Conservation (phyloP, 148 eudicot species). For the Hydrangea macrophylla region DNA sequence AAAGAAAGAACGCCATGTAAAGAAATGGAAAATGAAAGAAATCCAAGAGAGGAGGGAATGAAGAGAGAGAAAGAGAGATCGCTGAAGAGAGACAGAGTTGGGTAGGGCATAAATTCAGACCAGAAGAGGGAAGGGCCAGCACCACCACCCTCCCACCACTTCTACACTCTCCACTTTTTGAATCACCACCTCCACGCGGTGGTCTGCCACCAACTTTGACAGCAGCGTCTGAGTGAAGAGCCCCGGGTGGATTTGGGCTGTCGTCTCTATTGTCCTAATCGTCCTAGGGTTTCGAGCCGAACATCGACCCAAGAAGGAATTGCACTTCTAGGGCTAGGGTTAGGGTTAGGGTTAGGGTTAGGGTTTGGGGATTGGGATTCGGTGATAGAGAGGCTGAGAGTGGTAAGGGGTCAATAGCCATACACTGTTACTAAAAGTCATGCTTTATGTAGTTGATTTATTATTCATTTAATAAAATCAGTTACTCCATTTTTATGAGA, state of each 20-base stretch:
- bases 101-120: too few relatives aligned
- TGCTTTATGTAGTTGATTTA: too few relatives aligned
- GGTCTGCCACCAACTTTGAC: constrained; percentile 54
- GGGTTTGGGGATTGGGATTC: constrained; percentile 33
- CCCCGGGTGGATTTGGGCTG: constrained; percentile 85
- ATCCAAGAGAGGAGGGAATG: too few relatives aligned
- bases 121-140: too few relatives aligned
- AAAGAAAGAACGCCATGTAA: too few relatives aligned
- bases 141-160: constrained; percentile 47
- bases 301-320: constrained; percentile 75
- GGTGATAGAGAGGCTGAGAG: constrained; percentile 52
- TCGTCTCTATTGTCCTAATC: constrained; percentile 60
- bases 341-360: neutral
- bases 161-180: constrained; percentile 57
- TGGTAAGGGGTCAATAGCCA: constrained; percentile 69
- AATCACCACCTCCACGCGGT: constrained; percentile 65
- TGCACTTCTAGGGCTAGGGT: neutral
- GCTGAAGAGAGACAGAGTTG: too few relatives aligned
- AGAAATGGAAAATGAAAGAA: too few relatives aligned
- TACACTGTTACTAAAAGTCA: too few relatives aligned
- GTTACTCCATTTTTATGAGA: too few relatives aligned
- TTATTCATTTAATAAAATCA: too few relatives aligned
- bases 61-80: too few relatives aligned
- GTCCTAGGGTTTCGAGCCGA: constrained; percentile 32
- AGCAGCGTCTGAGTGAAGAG: constrained; percentile 59